Conservation (phyloP, 2,329 filamentous ascomycete genomes). For the Magnaporthiopsis rhizophila region DNA sequence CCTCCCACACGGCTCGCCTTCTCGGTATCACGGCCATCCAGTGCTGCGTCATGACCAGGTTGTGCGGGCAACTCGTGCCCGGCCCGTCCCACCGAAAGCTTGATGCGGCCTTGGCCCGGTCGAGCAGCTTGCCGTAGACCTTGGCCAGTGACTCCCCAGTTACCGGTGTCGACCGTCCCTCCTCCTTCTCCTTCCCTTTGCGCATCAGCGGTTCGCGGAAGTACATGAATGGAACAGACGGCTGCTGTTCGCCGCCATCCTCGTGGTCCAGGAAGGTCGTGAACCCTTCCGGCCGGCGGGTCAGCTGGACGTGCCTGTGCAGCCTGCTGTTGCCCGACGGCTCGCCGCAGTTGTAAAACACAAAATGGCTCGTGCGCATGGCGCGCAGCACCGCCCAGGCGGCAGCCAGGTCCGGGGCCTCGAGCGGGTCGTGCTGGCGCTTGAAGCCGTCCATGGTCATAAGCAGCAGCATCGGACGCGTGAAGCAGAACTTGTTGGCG, state of each 20-base stretch:
- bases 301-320: slow-evolving; percentile 36
- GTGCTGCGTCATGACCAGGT: slow-evolving; percentile 22
- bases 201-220: slow-evolving; percentile 9
- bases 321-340: slow-evolving; percentile 32
- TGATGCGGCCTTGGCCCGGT: neutral
- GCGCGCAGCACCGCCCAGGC: slow-evolving; percentile 26
- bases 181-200: slow-evolving; percentile 3
- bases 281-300: slow-evolving; percentile 23
- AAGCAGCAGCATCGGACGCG: slow-evolving; percentile 37
- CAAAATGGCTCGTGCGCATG: slow-evolving; percentile 21
- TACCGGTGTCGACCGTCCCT: slow-evolving; percentile 3
- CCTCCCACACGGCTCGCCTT: slow-evolving; percentile 17
- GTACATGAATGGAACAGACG: slow-evolving; percentile 15
- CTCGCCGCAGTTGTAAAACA: slow-evolving; percentile 37
- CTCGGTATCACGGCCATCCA: slow-evolving; percentile 27
- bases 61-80: slow-evolving; percentile 16
- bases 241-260: neutral
- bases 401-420: slow-evolving; percentile 25
- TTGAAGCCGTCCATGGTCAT: slow-evolving; percentile 37
- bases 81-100: slow-evolving; percentile 7
- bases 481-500: slow-evolving; percentile 40
- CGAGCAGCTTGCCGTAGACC: neutral
- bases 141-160: slow-evolving; percentile 2
- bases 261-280: slow-evolving; percentile 4
- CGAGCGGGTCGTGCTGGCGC: slow-evolving; percentile 35